Conservation (phyloP, 1,139 yeast genomes). For the Lizanozyma gosingica region DNA sequence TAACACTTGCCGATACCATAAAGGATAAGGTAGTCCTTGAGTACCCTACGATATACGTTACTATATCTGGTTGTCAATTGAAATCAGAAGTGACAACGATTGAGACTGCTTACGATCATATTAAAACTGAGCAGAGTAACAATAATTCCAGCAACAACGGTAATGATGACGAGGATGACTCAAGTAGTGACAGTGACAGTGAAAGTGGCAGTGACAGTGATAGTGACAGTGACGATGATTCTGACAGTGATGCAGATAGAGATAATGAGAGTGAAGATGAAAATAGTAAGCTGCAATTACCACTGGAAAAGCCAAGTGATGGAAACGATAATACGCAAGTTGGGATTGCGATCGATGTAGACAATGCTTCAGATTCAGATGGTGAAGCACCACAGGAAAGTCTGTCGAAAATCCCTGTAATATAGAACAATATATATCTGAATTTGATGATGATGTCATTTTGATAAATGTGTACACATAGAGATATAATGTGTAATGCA, state of each 20-base stretch:
- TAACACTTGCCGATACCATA: slow-evolving; percentile 35
- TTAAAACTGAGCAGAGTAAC: slow-evolving; percentile 8
- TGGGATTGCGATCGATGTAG: no score
- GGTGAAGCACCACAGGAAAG: slow-evolving; percentile 14
- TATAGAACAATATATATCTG: no score
- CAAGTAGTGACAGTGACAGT: slow-evolving; percentile 7
- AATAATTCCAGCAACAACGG: slow-evolving; percentile 4
- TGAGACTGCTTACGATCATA: slow-evolving; percentile 13
- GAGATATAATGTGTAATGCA: no score
- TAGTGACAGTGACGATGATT: slow-evolving; percentile 13
- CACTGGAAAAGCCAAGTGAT: no score
- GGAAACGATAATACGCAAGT: no score
- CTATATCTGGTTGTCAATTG: slow-evolving; percentile 12
- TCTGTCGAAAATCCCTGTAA: slow-evolving; percentile 10
- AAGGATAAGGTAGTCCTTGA: slow-evolving; percentile 58
- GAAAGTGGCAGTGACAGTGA: slow-evolving; percentile 5
- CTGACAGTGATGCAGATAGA: slow-evolving; percentile 14
- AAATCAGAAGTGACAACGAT: slow-evolving; percentile 9
- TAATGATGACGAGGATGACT: slow-evolving; percentile 6
- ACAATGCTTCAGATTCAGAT: slow-evolving; percentile 8
- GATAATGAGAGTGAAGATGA: slow-evolving; percentile 5
- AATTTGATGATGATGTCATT: no score
- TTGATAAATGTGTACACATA: no score
- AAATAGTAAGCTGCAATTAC: no score
- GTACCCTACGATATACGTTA: slow-evolving; percentile 60